phyloP scores from a whole-genome alignment of 2,329 filamentous ascomycete genomes.

The Pseudogymnoascus sp. region DNA sequence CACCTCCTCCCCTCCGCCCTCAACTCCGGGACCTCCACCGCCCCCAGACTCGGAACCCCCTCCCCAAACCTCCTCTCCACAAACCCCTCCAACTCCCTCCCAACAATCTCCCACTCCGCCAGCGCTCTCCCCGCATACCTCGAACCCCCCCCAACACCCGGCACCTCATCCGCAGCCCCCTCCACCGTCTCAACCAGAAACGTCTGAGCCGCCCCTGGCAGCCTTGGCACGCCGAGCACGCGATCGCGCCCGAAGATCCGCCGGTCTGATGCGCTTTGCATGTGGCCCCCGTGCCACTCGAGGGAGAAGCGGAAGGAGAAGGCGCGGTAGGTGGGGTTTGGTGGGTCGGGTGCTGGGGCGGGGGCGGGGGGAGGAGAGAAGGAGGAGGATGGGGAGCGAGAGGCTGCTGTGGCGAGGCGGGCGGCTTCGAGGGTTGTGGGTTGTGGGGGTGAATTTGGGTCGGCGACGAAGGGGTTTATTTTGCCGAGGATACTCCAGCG shows the following conservation, averaged over 20 bases:
- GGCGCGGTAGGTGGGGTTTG: constrained; percentile 32
- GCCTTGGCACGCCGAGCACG: constrained; percentile 56
- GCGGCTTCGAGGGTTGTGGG: constrained; percentile 37
- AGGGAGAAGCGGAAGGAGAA: constrained; percentile 70
- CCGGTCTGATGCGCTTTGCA: background rate
- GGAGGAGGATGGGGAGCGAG: constrained; percentile 35
- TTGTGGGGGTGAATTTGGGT: constrained; percentile 9
- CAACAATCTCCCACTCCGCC: constrained; percentile 68
- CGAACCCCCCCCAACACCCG: constrained; percentile 27
- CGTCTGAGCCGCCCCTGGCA: constrained; percentile 62
- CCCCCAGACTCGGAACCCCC: constrained; percentile 55
- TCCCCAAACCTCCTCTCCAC: constrained; percentile 67
- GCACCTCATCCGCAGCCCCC: constrained; percentile 20
- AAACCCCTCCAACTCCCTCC: constrained; percentile 74
- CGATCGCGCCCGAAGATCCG: constrained; percentile 46
- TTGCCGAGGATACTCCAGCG: constrained; percentile 56
- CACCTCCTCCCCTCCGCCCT: constrained; percentile 53
- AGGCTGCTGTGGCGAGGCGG: constrained; percentile 41
- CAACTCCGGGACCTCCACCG: constrained; percentile 61
- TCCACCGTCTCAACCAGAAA: constrained; percentile 39
- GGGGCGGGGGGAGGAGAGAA: constrained; percentile 31
- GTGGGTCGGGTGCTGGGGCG: constrained; percentile 44
- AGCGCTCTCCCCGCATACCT: constrained; percentile 64
- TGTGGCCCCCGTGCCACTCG: constrained; percentile 38
- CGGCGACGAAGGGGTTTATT: constrained; percentile 41